These are phyloP conservation scores for Leucoagaricus sp. DNA, from an alignment of 1,284 basidiomycete genomes.

Conservation along the genomic window DNA sequence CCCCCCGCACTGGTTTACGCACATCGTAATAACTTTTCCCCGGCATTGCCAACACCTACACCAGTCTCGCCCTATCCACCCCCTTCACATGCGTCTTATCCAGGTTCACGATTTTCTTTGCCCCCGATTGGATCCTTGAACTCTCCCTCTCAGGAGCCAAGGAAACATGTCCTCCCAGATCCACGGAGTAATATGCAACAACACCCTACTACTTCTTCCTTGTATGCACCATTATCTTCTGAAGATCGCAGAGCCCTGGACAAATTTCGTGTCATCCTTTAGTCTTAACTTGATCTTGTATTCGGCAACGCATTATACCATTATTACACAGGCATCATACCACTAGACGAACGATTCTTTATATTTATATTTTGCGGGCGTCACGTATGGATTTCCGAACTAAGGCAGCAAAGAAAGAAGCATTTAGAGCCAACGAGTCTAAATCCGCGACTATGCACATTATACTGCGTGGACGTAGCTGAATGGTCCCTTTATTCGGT, in stretches of 20 bases:
- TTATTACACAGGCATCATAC: background rate
- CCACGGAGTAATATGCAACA: constrained; percentile 26
- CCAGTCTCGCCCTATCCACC: constrained; percentile 23
- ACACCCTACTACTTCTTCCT: constrained; percentile 23
- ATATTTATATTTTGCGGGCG: no score
- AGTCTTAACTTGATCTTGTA: background rate
- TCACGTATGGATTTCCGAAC: background rate
- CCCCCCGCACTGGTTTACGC: constrained; percentile 19
- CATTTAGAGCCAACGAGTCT: constrained; percentile 27
- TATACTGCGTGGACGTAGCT: background rate
- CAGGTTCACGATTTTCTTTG: constrained; percentile 28
- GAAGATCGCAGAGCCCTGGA: constrained; percentile 60
- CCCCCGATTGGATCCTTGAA: constrained; percentile 45
- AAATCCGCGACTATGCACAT: constrained; percentile 23
- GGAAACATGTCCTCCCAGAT: constrained; percentile 27
- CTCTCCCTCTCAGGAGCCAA: constrained; percentile 17
- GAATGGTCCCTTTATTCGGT: background rate
- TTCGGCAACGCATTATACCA: background rate
- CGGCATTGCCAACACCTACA: constrained; percentile 33
- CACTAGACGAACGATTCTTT: no score
- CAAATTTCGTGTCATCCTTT: constrained; percentile 57
- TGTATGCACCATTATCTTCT: constrained; percentile 52
- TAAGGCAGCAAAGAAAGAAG: constrained; percentile 25
- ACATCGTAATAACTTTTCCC: constrained; percentile 27
- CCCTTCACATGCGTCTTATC: constrained; percentile 19